Percentiles rank a stretch among this genome's conserved stretches.
Conservation (phyloP, 257 asterid genomes). For the Eucommia ulmoides region DNA sequence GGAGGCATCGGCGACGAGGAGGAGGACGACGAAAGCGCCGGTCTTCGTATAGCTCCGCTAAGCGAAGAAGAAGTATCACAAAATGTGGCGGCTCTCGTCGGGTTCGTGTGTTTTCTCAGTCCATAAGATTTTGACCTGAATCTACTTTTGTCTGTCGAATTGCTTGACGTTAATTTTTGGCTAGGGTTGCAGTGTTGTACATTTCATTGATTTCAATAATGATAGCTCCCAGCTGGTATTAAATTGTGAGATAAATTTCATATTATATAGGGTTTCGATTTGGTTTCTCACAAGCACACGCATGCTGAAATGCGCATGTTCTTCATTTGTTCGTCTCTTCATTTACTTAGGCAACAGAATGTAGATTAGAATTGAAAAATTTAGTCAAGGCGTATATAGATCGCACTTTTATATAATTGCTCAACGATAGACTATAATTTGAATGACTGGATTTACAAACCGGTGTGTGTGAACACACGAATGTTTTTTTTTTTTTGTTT, state of each 20-base stretch:
- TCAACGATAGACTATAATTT: too few relatives aligned
- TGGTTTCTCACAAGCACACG: too few relatives aligned
- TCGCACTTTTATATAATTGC: background rate
- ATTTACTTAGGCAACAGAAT: background rate
- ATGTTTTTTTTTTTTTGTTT: background rate
- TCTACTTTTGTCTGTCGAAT: too few relatives aligned
- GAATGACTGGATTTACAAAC: too few relatives aligned
- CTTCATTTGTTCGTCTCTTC: too few relatives aligned
- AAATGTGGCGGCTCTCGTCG: conserved; percentile 58
- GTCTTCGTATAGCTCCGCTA: conserved; percentile 26
- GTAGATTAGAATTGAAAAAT: background rate
- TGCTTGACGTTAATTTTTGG: background rate
- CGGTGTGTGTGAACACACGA: background rate
- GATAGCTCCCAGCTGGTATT: too few relatives aligned
- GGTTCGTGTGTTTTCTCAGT: conserved; percentile 36
- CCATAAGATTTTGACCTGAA: too few relatives aligned
- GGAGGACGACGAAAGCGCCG: conserved; percentile 20
- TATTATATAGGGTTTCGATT: too few relatives aligned
- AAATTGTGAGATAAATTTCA: background rate
- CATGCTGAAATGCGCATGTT: too few relatives aligned
- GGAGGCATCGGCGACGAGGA: conserved; percentile 13
- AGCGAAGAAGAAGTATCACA: conserved; percentile 33
- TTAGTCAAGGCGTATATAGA: background rate
- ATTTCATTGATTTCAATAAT: too few relatives aligned
- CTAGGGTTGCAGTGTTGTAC: background rate